phyloP scores from a whole-genome alignment of 1,139 yeast species.

The Meyerozyma athensensis region DNA sequence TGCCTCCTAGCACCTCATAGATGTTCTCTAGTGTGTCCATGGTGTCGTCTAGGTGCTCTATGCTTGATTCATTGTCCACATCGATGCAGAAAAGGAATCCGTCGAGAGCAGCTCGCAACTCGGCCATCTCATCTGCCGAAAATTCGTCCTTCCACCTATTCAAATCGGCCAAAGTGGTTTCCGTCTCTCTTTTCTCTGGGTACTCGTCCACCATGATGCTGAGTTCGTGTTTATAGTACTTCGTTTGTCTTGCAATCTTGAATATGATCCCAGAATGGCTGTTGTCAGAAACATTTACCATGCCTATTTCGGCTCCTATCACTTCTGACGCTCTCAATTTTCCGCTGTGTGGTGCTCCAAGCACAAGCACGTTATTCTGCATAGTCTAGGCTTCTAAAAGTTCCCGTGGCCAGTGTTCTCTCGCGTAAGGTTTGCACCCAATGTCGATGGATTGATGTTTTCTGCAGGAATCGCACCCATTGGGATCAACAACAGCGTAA shows the following conservation, averaged over 20 bases:
- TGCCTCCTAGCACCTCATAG: slow-evolving; percentile 3
- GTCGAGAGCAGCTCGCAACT: slow-evolving; percentile 34
- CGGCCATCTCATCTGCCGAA: slow-evolving; percentile 24
- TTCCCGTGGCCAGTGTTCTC: neutral
- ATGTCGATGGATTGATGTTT: too few relatives aligned
- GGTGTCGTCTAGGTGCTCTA: neutral
- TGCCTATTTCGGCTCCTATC: slow-evolving; percentile 9
- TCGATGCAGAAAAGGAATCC: slow-evolving; percentile 36
- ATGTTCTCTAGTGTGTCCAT: neutral
- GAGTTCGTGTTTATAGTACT: slow-evolving; percentile 28
- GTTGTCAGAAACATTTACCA: slow-evolving; percentile 10
- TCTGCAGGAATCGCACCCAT: neutral
- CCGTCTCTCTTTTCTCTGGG: slow-evolving; percentile 18
- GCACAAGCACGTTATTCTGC: slow-evolving; percentile 31
- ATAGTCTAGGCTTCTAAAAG: slow-evolving; percentile 9
- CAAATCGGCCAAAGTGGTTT: slow-evolving; percentile 10
- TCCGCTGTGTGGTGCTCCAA: slow-evolving; percentile 38
- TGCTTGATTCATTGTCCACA: slow-evolving; percentile 12
- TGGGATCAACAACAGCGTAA: neutral
- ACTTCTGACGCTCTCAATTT: slow-evolving; percentile 24
- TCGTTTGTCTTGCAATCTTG: slow-evolving; percentile 24
- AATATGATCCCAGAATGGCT: slow-evolving; percentile 38
- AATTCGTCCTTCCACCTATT: slow-evolving; percentile 30
- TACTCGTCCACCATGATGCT: slow-evolving; percentile 38
- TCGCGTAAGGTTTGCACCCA: too few relatives aligned